Percentiles rank a stretch among this genome's conserved stretches.
Evolutionary conservation across 805 yeast genomes (phyloP).

Genomic region (Candida fluviatilis): DNA sequence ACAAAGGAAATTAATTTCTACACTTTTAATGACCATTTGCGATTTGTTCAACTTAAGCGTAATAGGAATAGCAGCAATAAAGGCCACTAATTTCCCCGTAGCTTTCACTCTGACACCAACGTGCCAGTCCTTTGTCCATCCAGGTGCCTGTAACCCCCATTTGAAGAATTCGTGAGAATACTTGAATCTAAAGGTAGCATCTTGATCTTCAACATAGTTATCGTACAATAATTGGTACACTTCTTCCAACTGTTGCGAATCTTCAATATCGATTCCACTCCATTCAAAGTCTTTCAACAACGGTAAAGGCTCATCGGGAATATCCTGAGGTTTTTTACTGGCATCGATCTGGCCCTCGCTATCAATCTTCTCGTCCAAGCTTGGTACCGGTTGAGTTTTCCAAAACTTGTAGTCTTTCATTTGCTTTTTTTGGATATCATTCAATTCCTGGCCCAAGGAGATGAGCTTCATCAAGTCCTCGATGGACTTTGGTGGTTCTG

Average conservation of each 20-base stretch:
- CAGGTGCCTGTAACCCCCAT: constrained; percentile 95
- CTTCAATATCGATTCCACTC: constrained; percentile 66
- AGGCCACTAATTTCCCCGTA: constrained; percentile 79
- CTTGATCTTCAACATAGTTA: constrained; percentile 92
- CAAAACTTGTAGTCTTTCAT: constrained; percentile 94
- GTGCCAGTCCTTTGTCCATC: constrained; percentile 85
- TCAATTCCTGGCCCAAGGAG: constrained; percentile 50
- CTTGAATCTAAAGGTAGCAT: constrained; percentile 87
- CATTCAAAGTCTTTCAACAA: constrained; percentile 82
- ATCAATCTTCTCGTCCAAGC: constrained; percentile 61
- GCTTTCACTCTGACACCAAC: constrained; percentile 86
- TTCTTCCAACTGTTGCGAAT: constrained; percentile 60
- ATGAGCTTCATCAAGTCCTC: constrained; percentile 58
- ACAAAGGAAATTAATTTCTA: constrained; percentile 90
- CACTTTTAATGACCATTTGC: constrained; percentile 50
- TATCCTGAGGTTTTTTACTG: constrained; percentile 62
- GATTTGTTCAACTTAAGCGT: constrained; percentile 54
- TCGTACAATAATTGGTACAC: constrained; percentile 77
- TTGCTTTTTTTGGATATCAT: constrained; percentile 57
- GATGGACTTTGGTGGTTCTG: constrained; percentile 31
- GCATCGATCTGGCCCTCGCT: constrained; percentile 81
- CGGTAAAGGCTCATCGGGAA: constrained; percentile 67
- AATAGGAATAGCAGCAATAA: constrained; percentile 87
- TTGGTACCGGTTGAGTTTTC: constrained; percentile 95
- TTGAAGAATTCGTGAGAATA: constrained; percentile 77